A percentile compares a stretch with the other conserved stretches of the same genome.
phyloP scores from a whole-genome alignment of 306 rosid genomes.

The Rubus idaeus region DNA sequence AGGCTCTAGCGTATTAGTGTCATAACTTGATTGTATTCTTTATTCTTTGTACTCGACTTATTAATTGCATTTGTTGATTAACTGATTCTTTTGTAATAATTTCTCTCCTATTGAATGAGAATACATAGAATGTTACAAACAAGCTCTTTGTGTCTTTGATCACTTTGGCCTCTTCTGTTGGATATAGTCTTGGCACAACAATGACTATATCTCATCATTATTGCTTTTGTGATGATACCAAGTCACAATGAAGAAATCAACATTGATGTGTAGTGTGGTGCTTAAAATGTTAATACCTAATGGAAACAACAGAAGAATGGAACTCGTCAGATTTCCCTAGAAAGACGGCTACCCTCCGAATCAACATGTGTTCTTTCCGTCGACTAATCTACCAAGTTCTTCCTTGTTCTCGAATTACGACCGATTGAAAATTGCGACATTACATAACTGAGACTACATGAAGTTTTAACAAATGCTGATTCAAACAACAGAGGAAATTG shows the following conservation, averaged over 20 bases:
- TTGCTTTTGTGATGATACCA: not conserved
- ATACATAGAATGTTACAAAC: not conserved
- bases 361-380: not conserved
- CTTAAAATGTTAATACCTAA: not conserved
- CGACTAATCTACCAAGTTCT: not conserved
- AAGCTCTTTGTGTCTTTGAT: too few relatives aligned
- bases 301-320: not conserved
- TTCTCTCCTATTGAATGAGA: not conserved
- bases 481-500: too few relatives aligned
- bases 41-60: conserved; percentile 6
- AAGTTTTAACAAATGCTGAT: too few relatives aligned
- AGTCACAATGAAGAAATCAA: not conserved
- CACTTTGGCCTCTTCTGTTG: not conserved
- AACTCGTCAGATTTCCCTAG: not conserved
- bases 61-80: conserved; percentile 24
- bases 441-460: too few relatives aligned
- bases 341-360: not conserved
- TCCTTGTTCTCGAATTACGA: not conserved
- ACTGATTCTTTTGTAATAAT: conserved; percentile 15
- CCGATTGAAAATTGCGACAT: too few relatives aligned
- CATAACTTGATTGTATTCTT: conserved; percentile 25
- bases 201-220: not conserved
- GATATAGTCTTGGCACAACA: not conserved
- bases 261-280: not conserved
- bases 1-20: conserved; percentile 2